A percentile compares a stretch with the other conserved stretches of the same genome.
Conservation (phyloP, 1,284 basidiomycete species). For the Rhodotorula sp. region DNA sequence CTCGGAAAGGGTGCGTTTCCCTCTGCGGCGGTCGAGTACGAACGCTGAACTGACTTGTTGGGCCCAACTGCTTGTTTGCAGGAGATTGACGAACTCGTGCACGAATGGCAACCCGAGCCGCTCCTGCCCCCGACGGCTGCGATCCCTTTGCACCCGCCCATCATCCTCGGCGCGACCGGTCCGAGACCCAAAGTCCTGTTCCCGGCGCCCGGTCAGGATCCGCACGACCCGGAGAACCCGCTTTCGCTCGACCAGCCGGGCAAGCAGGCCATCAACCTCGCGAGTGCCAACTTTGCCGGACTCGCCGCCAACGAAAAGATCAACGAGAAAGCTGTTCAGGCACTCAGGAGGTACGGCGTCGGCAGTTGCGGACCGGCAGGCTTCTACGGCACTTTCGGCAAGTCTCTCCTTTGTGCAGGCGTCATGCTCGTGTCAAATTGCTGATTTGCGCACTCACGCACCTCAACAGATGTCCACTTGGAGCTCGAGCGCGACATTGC, state of each 20-base stretch:
- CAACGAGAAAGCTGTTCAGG: conserved; percentile 80
- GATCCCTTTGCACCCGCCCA: conserved; percentile 66
- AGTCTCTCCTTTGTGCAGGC: conserved; percentile 39
- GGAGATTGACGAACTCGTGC: conserved; percentile 96
- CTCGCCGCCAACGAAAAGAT: conserved; percentile 83
- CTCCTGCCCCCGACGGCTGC: conserved; percentile 63
- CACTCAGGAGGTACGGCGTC: conserved; percentile 86
- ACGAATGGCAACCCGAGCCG: conserved; percentile 90
- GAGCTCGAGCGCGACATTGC: conserved; percentile 85
- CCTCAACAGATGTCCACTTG: conserved; percentile 76
- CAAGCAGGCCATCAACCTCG: conserved; percentile 81
- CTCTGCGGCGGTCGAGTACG: neutral
- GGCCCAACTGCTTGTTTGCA: conserved; percentile 48
- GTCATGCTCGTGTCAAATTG: conserved; percentile 8
- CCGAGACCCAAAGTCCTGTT: conserved; percentile 71
- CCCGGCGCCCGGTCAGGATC: conserved; percentile 58
- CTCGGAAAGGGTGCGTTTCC: conserved; percentile 69
- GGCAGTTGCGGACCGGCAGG: conserved; percentile 96
- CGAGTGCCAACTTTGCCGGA: conserved; percentile 89
- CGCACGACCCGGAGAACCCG: conserved; percentile 35
- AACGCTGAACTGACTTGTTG: neutral
- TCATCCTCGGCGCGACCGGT: conserved; percentile 76
- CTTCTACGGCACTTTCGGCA: conserved; percentile 94
- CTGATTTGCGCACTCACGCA: conserved; percentile 1
- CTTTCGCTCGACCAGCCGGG: conserved; percentile 41